These are phyloP conservation scores for Scenedesmus sp. DNA, from an alignment of 163 green algal genomes.

Conservation along the genomic window DNA sequence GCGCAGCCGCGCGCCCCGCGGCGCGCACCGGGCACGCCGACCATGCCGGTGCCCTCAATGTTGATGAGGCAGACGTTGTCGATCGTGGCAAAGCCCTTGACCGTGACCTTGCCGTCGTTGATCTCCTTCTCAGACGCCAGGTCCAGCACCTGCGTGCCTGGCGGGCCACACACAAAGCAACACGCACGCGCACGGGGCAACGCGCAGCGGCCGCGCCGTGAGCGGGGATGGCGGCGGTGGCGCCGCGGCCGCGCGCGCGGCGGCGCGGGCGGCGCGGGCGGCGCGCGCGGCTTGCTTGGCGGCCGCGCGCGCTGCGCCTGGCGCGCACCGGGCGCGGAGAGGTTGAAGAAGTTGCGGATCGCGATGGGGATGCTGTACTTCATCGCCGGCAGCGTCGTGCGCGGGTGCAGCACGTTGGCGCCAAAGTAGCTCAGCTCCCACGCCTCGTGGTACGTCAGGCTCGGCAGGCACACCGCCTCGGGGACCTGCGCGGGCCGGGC, in stretches of 20 bases:
- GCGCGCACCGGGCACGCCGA: conserved; percentile 87
- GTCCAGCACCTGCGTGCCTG: conserved; percentile 80
- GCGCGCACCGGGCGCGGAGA: conserved; percentile 66
- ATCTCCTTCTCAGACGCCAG: conserved; percentile 51
- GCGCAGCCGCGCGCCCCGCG: too few species aligned
- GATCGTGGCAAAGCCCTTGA: conserved; percentile 99
- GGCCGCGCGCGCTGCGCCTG: too few species aligned
- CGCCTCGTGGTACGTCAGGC: conserved; percentile 95
- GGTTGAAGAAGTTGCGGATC: conserved; percentile 99
- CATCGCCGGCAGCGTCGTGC: conserved; percentile 96
- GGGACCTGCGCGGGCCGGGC: conserved; percentile 55
- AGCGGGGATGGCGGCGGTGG: too few species aligned
- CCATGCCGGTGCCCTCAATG: conserved; percentile 97
- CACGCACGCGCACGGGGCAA: too few species aligned
- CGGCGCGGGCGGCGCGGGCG: too few species aligned
- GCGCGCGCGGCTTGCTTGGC: too few species aligned
- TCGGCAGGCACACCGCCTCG: conserved; percentile 90
- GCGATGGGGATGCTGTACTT: conserved; percentile 93
- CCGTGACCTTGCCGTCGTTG: conserved; percentile 53
- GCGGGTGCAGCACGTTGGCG: conserved; percentile 97
- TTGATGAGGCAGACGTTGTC: conserved; percentile 95
- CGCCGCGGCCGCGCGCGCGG: too few species aligned
- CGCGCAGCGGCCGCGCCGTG: too few species aligned
- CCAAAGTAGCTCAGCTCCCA: conserved; percentile 99
- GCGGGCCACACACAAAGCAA: not conserved